Base-by-base conservation (phyloP, 768 basidiomycete species). In the Kwoniella pini region DNA sequence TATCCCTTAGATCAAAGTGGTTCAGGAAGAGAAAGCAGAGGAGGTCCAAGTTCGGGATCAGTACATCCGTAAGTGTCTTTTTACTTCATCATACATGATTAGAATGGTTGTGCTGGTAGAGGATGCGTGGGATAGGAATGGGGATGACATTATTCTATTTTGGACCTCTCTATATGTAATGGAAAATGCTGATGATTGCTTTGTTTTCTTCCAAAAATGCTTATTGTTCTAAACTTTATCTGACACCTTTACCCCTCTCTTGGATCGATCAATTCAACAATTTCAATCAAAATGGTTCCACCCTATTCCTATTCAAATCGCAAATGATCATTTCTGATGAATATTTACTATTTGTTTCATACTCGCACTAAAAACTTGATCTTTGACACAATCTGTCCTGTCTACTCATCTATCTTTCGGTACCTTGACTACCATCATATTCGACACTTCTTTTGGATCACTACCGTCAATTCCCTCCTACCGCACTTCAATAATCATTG, bases 21-120 rank as follows among this genome's bases (percentile, higher is more conserved):
- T 9, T 36, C 33, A 36, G 33, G 33, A 15, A 19, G n/a, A 5
- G n/a, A 42, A 13, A 17, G 11, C 6, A 42, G 12, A 42, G 40
- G 40, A 13, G 40, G 40, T 42, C 40, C 53, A 27, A 40, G 53
- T n/a, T 26, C 49, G 36, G 51, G 30, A 21, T 57, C 56, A 19
- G 33, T 59, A 28, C 57, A 59, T 43, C 57, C 57, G 57, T 59
- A 31, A 59, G 57, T 59, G n/a, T n/a, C n/a, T n/a, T n/a, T n/a
- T n/a, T n/a, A n/a, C n/a, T n/a, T n/a, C n/a, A n/a, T n/a, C n/a
- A n/a, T n/a, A n/a, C n/a, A n/a, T n/a, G n/a, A n/a, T n/a, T n/a
- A n/a, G n/a, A n/a, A n/a, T n/a, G n/a, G n/a, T n/a, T n/a, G n/a
- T n/a, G n/a, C n/a, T n/a, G n/a, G n/a, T n/a, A n/a, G n/a, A n/a